These are phyloP conservation scores for Nelumbo lutea DNA, from an alignment of 164 flowering plant genomes.

Conservation along the genomic window DNA sequence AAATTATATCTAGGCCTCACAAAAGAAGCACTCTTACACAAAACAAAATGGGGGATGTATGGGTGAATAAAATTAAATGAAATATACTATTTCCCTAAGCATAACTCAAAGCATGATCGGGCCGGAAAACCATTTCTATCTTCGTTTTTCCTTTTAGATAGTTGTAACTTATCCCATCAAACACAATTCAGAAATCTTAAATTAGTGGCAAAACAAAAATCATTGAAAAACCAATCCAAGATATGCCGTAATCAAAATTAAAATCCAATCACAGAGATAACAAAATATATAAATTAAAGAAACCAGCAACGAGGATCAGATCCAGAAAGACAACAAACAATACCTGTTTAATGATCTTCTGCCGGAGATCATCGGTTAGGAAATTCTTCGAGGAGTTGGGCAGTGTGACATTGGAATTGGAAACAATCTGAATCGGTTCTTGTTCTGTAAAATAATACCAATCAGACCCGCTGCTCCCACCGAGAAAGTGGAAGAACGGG, in stretches of 20 bases:
- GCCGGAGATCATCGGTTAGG: constrained; percentile 60
- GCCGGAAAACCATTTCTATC: neutral
- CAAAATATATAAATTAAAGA: too few species aligned
- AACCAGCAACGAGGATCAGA: neutral
- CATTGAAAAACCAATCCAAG: neutral
- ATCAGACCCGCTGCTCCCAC: constrained; percentile 37
- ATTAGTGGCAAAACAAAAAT: neutral
- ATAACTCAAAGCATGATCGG: neutral
- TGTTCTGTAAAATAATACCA: constrained; percentile 69
- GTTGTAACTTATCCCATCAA: neutral
- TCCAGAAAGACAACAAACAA: neutral
- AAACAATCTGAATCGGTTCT: constrained; percentile 37
- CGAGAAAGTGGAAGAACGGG: constrained; percentile 58
- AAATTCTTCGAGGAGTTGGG: constrained; percentile 40
- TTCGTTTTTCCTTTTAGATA: neutral
- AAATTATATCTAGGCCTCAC: too few species aligned
- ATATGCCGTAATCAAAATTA: neutral
- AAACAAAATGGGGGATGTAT: too few species aligned
- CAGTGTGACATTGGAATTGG: constrained; percentile 19
- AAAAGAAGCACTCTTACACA: too few species aligned
- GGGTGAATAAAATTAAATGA: too few species aligned
- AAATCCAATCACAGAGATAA: too few species aligned
- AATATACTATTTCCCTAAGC: too few species aligned
- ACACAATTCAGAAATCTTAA: neutral
- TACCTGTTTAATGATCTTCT: constrained; percentile 88